Evolutionary conservation across 2,329 filamentous ascomycete genomes (phyloP).

Genomic region (Fonsecaea pedrosoi): DNA sequence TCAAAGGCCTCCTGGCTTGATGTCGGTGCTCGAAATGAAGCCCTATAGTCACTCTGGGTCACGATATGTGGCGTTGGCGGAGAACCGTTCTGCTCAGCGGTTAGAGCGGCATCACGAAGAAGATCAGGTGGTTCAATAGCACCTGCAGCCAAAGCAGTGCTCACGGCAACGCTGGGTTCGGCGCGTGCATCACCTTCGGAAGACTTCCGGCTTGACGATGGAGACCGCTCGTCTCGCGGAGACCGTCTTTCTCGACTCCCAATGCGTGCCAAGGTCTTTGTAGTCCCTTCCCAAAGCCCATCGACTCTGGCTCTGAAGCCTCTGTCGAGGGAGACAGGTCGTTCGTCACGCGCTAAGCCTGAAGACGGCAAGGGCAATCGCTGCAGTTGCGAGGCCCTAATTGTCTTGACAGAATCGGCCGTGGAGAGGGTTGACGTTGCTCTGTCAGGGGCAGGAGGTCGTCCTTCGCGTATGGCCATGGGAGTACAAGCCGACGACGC

Average conservation of each 20-base stretch:
- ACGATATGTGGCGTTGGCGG: slow-evolving; percentile 18
- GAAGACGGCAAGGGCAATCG: slow-evolving; percentile 23
- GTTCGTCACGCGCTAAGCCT: slow-evolving; percentile 24
- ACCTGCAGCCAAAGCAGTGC: slow-evolving; percentile 52
- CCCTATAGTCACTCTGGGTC: slow-evolving; percentile 15
- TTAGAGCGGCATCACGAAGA: slow-evolving; percentile 39
- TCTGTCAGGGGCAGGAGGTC: slow-evolving; percentile 50
- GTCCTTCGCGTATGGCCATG: slow-evolving; percentile 39
- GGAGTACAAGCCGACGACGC: slow-evolving; percentile 36
- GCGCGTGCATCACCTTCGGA: slow-evolving; percentile 46
- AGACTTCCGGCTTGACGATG: slow-evolving; percentile 39
- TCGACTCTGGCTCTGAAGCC: slow-evolving; percentile 34
- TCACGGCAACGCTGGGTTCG: slow-evolving; percentile 54
- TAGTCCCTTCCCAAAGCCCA: slow-evolving; percentile 38
- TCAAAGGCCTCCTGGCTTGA: slow-evolving; percentile 40
- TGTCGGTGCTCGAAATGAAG: slow-evolving; percentile 28
- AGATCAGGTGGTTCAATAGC: slow-evolving; percentile 50
- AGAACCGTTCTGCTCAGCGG: slow-evolving; percentile 22
- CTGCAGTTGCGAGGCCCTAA: slow-evolving; percentile 47
- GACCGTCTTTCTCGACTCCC: slow-evolving; percentile 47
- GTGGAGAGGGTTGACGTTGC: slow-evolving; percentile 54
- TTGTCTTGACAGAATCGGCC: slow-evolving; percentile 55
- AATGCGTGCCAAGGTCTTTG: slow-evolving; percentile 31
- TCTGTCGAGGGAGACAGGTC: slow-evolving; percentile 28
- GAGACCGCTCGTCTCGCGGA: slow-evolving; percentile 43